Base-by-base conservation (phyloP, 1,284 basidiomycete species). In the Boletellus sp. region DNA sequence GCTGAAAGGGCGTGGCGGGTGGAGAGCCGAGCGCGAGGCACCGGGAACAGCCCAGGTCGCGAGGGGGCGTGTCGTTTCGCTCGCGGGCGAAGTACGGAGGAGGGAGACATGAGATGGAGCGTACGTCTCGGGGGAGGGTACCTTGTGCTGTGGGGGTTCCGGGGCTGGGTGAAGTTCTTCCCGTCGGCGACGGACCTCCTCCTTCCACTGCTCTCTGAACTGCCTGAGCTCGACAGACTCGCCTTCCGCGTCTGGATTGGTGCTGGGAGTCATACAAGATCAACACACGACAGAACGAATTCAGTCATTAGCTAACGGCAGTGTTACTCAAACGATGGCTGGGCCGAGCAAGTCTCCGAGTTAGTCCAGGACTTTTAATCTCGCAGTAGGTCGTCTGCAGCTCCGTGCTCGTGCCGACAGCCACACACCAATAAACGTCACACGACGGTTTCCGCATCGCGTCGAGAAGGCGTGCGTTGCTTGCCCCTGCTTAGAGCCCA, bases 131-230 rank as follows among this genome's bases (percentile, higher is more conserved):
- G 43, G 25, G 35, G 45, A 36, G 21, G 45, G 27, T 1, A 19
- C 27, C 14, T 38, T 45, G 29, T 10, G 30, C 29, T 41, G 40
- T 2, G 39, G 30, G 29, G 29, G 29, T 25, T 45, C 50, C 29
- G 43, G 46, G 19, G 17, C 30, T n/a, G n/a, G n/a, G n/a, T 43
- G 49, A 14, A 47, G 60, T 22, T 58, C 49, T 39, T 52, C 61
- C 47, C 64, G 74, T 43, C 73, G 74, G 48, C 59, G 70, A 50
- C 73, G 69, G 45, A 87, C 78, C 63, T 86, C 91, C 39, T 74
- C 76, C 50, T 76, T 77, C 88, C 88, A 94, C 69, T 80, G 77
- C 48, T 80, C 74, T 61, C 88, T 77, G 66, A 94, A 90, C 36
- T 68, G 65, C 10, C 73, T 78, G 48, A 92, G 78, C 54, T 84